Conservation (phyloP, 495 filamentous ascomycete genomes). For the Cladorrhinum samala region DNA sequence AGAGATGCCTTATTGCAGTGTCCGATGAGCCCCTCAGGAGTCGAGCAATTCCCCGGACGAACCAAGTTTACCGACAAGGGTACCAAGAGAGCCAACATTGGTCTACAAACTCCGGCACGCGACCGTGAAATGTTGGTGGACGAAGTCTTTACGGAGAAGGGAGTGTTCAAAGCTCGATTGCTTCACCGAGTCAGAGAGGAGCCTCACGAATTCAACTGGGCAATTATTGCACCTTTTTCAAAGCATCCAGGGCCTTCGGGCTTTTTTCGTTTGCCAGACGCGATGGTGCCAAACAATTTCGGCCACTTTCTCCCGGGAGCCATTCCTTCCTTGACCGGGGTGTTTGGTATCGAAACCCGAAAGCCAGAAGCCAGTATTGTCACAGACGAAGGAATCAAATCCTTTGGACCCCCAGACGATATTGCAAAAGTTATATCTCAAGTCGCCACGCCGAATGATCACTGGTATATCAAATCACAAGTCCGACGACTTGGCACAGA, state of each 20-base stretch:
- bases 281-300: neutral
- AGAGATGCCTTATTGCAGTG: neutral
- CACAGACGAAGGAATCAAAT: neutral
- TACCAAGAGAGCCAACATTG: neutral
- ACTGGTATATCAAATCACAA: neutral
- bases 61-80: conserved; percentile 4
- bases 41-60: neutral
- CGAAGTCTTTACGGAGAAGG: neutral
- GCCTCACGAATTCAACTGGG: neutral
- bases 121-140: neutral
- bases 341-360: neutral
- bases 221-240: neutral
- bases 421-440: neutral
- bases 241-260: neutral
- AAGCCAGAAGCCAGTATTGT: neutral
- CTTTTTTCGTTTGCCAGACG: neutral
- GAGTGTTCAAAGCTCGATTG: conserved; percentile 2
- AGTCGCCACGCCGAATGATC: neutral
- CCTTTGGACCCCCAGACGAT: neutral
- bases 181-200: neutral
- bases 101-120: neutral
- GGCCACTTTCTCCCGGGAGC: neutral
- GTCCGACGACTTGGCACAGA: neutral
- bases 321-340: neutral
- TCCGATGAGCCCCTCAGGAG: neutral